Evolutionary conservation across 2,329 filamentous ascomycete species (phyloP).

Genomic region (Penicillium digitatum): DNA sequence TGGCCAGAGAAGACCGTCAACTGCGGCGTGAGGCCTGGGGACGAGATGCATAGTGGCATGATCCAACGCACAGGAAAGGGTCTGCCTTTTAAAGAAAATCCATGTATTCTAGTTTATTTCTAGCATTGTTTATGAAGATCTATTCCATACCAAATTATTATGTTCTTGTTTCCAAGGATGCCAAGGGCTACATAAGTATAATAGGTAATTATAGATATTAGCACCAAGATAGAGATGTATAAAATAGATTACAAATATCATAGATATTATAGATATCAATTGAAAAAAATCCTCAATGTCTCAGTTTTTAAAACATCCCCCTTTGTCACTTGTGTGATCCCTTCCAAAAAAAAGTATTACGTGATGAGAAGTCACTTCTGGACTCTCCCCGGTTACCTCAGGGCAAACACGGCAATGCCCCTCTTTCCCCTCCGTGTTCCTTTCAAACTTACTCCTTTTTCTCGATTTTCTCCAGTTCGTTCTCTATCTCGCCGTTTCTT

Average conservation of each 20-base stretch:
- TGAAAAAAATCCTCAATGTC: too few species aligned
- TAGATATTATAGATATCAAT: too few species aligned
- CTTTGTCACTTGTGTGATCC: constrained; percentile 11
- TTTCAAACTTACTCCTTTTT: constrained; percentile 22
- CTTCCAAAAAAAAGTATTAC: constrained; percentile 17
- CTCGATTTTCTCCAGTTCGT: constrained; percentile 13
- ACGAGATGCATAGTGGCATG: constrained; percentile 47
- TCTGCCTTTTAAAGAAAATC: constrained; percentile 17
- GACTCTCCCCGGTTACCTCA: constrained; percentile 8
- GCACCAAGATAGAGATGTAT: neutral
- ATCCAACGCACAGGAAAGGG: neutral
- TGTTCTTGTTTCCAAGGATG: neutral
- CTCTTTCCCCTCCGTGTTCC: constrained; percentile 34
- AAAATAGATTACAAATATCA: neutral
- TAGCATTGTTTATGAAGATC: constrained; percentile 22
- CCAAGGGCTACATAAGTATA: neutral
- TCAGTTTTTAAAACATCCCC: neutral
- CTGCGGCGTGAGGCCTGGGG: constrained; percentile 60
- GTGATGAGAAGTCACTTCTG: constrained; percentile 20
- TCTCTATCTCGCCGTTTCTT: constrained; percentile 33
- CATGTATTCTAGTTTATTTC: constrained; percentile 22
- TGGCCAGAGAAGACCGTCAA: constrained; percentile 58
- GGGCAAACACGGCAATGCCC: constrained; percentile 27
- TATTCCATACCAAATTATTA: constrained; percentile 12
- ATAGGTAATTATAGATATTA: neutral